Evolutionary conservation across 495 filamentous ascomycete species (phyloP), one percentile per base, ranked within the genome.

Genomic region (Podospora pseudopauciseta): DNA sequence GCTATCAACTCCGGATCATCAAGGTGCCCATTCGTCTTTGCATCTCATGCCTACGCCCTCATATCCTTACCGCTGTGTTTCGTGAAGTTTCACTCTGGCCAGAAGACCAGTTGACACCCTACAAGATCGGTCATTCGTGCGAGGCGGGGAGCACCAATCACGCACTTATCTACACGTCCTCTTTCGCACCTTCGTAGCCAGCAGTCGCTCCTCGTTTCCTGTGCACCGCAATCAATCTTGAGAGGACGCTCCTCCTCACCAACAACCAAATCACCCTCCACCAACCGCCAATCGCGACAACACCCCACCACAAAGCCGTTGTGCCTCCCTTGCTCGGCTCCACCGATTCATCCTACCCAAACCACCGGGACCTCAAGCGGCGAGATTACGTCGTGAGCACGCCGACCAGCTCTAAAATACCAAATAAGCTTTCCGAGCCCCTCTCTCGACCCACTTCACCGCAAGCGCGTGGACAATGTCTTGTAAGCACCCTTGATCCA

Each of bases 401-500:
- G 15, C 39, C 39, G 13, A 13, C 39, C 39, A 49, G 6, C 39
- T 11, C 39, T 23, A 23, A 23, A 23, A 23, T 23, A 23, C 23
- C 7, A 16, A 0, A 49, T 49, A 49, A 49, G 11, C 39, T 49
- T 49, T 11, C 39, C 7, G 39, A 3, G 39, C 39, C 39, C 39
- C 39, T 49, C 39, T 49, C 39, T 49, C 39, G 39, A 49, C 39
- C 39, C 39, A 60, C 23, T 23, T 23, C 23, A 23, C 15, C n/a
- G 11, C n/a, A 23, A 18, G n/a, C 15, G 16, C 26, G 3, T 20
- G 30, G 13, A 39, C 20, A 13, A 68, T 68, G 67, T 63, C 67
- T 7, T 68, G 67, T 68, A 64, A 53, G 67, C 3, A 44, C 30
- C 9, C 60, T 26, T 26, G 18, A 15, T 26, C 4, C 13, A 27